Evolutionary conservation across 106 monocot species (phyloP).

Genomic region (Dioscorea dumetorum): DNA sequence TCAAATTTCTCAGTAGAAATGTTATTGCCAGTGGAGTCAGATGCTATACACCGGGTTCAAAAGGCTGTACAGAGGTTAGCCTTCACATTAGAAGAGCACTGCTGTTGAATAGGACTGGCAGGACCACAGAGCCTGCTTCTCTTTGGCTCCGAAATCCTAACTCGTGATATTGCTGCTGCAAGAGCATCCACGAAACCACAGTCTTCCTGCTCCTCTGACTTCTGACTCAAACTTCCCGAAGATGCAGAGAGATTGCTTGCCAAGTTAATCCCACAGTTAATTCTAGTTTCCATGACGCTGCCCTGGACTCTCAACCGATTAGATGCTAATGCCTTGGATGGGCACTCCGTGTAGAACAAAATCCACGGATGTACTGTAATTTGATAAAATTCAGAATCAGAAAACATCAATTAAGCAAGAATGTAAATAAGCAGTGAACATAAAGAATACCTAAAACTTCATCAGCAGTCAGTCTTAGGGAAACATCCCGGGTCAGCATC

Average conservation of each 20-base stretch:
- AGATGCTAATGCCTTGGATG: conserved; percentile 17
- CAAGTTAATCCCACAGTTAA: conserved; percentile 9
- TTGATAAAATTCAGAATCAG: background rate
- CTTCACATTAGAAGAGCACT: conserved; percentile 75
- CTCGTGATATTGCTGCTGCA: conserved; percentile 64
- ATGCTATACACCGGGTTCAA: conserved; percentile 21
- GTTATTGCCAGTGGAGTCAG: background rate
- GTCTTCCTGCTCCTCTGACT: conserved; percentile 38
- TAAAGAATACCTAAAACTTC: conserved; percentile 60
- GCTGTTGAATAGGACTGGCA: conserved; percentile 36
- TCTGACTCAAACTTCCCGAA: conserved; percentile 26
- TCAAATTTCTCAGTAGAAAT: conserved; percentile 3
- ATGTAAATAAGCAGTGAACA: background rate
- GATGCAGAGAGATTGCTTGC: conserved; percentile 5
- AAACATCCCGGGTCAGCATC: conserved; percentile 78
- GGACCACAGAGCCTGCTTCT: conserved; percentile 64
- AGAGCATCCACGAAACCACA: conserved; percentile 64
- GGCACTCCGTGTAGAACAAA: conserved; percentile 55
- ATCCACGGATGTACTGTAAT: conserved; percentile 89
- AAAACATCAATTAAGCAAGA: background rate
- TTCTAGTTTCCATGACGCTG: conserved; percentile 11
- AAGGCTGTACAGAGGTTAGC: conserved; percentile 88
- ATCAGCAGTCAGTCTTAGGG: conserved; percentile 60
- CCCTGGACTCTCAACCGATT: conserved; percentile 12
- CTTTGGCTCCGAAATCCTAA: conserved; percentile 90